phyloP scores from a whole-genome alignment of 2,329 filamentous ascomycete species.

The Apiospora sp. region DNA sequence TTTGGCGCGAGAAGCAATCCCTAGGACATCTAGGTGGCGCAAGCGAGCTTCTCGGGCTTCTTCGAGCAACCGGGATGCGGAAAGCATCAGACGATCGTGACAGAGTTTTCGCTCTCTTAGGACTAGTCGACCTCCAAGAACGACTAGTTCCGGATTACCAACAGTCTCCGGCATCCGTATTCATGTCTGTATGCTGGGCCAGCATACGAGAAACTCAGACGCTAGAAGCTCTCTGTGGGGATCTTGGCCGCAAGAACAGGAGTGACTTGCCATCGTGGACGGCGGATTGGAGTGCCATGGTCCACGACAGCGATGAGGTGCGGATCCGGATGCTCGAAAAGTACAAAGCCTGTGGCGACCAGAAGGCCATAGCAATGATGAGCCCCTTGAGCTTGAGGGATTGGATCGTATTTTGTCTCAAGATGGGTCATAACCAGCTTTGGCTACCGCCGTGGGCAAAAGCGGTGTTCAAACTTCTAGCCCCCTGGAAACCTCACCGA shows the following conservation, averaged over 20 bases:
- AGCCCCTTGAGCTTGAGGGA: background rate
- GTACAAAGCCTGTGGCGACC: background rate
- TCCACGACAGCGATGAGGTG: background rate
- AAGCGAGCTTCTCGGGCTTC: background rate
- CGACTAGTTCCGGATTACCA: background rate
- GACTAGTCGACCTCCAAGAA: background rate
- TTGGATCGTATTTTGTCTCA: background rate
- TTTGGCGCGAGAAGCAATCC: background rate
- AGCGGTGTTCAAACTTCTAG: background rate
- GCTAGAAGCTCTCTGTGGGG: background rate
- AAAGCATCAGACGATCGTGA: slow-evolving; percentile 21
- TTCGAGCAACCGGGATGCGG: background rate
- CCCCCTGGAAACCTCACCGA: background rate
- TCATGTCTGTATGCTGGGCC: background rate
- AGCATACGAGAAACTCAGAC: background rate
- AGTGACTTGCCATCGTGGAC: slow-evolving; percentile 21
- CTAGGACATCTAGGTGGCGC: no score
- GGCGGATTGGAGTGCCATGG: slow-evolving; percentile 13
- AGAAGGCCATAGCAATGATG: background rate
- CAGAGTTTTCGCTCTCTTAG: slow-evolving; percentile 10
- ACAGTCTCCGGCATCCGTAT: background rate
- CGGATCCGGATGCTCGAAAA: background rate
- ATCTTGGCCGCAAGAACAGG: slow-evolving; percentile 11
- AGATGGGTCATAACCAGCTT: background rate
- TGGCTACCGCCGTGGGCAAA: background rate